Base-by-base conservation (phyloP, 164 flowering plant genomes). In the Tetracentron sinense region DNA sequence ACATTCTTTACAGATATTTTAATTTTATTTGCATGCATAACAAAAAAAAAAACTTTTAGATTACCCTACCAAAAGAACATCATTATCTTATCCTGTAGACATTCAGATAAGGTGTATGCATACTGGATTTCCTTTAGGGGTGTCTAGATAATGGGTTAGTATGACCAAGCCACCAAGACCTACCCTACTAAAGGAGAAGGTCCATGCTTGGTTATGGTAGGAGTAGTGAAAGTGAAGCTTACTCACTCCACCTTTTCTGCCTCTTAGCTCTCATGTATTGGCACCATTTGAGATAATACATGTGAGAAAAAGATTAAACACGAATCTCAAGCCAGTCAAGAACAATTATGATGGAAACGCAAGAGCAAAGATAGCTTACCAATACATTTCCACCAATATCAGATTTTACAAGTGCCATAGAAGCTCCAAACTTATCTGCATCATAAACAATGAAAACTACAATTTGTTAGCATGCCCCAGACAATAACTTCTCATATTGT, bases 361-460 rank as follows among this genome's bases (percentile, higher is more conserved):
- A 8, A 1, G 29, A 53, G 26, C 54, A 21, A 3, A 38, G 8
- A 58, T 4, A 62, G 52, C 79, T 74, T 77, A 93, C 96, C 73
- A 87, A 42, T 28, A 94, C 86, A 68, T 94, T 94, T 20, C 95
- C 95, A 60, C 85, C 88, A 61, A 94, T 74, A 68, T 91, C 97
- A 69, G 82, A 63, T 78, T 94, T 94, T 52, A 91, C 96, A 22
- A 94, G 79, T 47, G 87, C 52, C 95, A 94, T 79, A 42, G 98
- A 89, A 58, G 96, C 78, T 60, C 98, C 98, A 75, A 91, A 87
- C 68, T 89, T 89, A 58, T 90, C 97, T 93, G 22, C 22, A 71
- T 27, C 2, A 60, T 56, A 52, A 51, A 63, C 5, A 33, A 50
- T 42, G n/a, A 14, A 17, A 47, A 61, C 4, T 22, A 50, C 31